Evolutionary conservation across 176 grass and related monocot genomes (phyloP).

Genomic region (Juncus effusus): DNA sequence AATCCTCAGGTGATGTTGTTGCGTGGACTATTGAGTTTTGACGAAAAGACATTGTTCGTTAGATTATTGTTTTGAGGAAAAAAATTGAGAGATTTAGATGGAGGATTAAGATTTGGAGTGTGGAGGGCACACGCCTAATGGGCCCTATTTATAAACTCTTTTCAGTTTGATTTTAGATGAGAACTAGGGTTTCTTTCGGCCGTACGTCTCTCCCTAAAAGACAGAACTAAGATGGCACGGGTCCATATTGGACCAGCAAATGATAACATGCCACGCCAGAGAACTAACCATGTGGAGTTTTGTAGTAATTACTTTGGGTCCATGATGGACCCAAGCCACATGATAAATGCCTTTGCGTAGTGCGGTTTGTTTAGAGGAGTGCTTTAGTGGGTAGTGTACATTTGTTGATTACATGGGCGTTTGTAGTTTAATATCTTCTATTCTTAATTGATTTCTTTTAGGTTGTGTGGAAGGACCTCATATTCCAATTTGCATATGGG

Average conservation of each 20-base stretch:
- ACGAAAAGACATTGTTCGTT: constrained; percentile 40
- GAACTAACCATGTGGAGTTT: background rate
- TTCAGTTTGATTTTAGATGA: background rate
- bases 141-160: constrained; percentile 35
- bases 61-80: background rate
- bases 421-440: background rate
- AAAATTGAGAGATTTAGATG: background rate
- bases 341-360: background rate
- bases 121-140: constrained; percentile 60
- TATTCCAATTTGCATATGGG: background rate
- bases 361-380: background rate
- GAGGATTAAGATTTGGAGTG: constrained; percentile 22
- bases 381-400: background rate
- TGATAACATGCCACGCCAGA: background rate
- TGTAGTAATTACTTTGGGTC: background rate
- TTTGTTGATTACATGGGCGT: background rate
- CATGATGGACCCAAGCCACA: background rate
- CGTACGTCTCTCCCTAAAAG: background rate
- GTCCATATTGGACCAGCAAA: background rate
- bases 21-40: constrained; percentile 42
- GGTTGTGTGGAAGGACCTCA: background rate
- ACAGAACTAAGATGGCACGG: background rate
- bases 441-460: constrained; percentile 2
- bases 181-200: background rate
- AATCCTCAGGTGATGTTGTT: background rate